Evolutionary conservation across 1,284 basidiomycete species (phyloP), one percentile per base, ranked within the genome.

Genomic region (Pulveroboletus sp.): DNA sequence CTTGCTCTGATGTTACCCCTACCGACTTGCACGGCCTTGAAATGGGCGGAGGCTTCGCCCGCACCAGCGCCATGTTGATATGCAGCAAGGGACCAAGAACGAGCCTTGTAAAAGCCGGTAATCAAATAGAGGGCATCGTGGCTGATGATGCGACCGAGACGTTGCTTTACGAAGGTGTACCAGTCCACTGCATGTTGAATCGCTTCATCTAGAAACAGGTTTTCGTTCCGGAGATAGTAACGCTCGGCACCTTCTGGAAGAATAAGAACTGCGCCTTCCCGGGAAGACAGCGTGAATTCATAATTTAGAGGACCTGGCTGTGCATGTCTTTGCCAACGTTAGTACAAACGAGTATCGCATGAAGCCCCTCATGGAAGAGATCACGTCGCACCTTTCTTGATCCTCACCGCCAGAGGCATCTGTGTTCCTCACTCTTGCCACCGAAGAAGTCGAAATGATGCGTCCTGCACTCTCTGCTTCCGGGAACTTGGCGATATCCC

Each of bases 11-110:
- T 46, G 26, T 57, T 51, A n/a, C 62, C 52, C 20, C 36, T 10
- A 17, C 59, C 56, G 15, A 66, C 48, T 33, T 58, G 56, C 5
- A 40, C 29, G 4, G 54, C 54, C 25, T 40, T 65, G 48, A 69
- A 54, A 17, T 42, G 54, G 2, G 53, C 59, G 1, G 52, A 54
- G 5, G 50, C n/a, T 12, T 46, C 46, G 5, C 49, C 43, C 1
- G 20, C n/a, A 8, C 38, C 24, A 2, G 43, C 29, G 8, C 4
- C 43, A 7, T 39, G 49, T 4, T 52, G 47, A 26, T 60, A 65
- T 14, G 64, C 48, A 26, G 65, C 65, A 25, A 67, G 52, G 18
- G 63, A 56, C 67, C 66, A 69, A 33, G 65, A 67, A 28, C 51
- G 56, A 20, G 62, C 42, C 38, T 65, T 61, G 38, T 65, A 43